Percentiles rank a stretch among this genome's conserved stretches.
These are phyloP conservation scores for Fomitiporia mediterranea DNA, from an alignment of 1,284 basidiomycete genomes.

Conservation along the genomic window DNA sequence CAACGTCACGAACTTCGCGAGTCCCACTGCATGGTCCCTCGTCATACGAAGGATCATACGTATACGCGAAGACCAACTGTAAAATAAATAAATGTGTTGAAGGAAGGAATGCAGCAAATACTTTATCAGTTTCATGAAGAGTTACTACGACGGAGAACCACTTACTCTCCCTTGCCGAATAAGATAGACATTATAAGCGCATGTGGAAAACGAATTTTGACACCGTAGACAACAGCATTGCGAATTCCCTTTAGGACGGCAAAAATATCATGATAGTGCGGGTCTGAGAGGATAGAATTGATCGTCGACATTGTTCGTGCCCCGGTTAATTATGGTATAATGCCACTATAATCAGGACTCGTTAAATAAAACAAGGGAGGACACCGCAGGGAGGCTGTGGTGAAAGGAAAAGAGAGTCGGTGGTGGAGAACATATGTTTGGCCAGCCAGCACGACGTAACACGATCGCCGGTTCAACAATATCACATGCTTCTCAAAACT, in stretches of 20 bases:
- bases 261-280: slow-evolving; percentile 85
- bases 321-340: not conserved
- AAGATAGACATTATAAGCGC: slow-evolving; percentile 97
- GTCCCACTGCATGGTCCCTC: slow-evolving; percentile 81
- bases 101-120: too few relatives aligned
- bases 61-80: slow-evolving; percentile 65
- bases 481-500: slow-evolving; percentile 11
- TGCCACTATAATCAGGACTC: not conserved
- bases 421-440: not conserved
- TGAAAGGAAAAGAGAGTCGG: not conserved
- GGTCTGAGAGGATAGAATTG: slow-evolving; percentile 51
- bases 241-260: slow-evolving; percentile 92
- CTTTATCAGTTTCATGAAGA: not conserved
- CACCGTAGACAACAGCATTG: slow-evolving; percentile 89
- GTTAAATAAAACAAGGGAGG: not conserved
- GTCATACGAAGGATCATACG: slow-evolving; percentile 82
- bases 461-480: not conserved
- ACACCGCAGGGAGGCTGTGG: not conserved
- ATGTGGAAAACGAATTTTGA: slow-evolving; percentile 97
- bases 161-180: slow-evolving; percentile 85
- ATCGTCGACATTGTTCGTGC: slow-evolving; percentile 30
- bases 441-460: slow-evolving; percentile 1
- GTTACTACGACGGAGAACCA: slow-evolving; percentile 23
- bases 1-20: slow-evolving; percentile 90
- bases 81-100: not conserved